Evolutionary conservation across 257 asterid species (phyloP), one percentile per base, ranked within the genome.

Genomic region (Galeopsis tetrahit): DNA sequence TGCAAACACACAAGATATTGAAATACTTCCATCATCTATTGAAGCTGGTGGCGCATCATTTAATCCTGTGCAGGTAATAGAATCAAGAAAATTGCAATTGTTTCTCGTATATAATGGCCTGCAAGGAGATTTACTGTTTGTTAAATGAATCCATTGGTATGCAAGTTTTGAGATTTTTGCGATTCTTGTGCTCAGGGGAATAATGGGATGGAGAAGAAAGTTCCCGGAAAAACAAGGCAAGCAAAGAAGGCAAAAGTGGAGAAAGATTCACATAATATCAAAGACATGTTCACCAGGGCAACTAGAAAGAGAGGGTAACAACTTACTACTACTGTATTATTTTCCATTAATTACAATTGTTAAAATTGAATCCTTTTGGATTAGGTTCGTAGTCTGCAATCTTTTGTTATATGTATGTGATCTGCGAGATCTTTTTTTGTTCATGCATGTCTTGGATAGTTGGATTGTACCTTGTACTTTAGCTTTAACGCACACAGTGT

Each of bases 261-360:
- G 82, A 90, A 81, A 49, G 85, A 87, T 78, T 85, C 97, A 13
- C 84, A 85, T 3, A 95, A 90, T 74, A 95, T 95, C 78, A 95
- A 82, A 83, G 98, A 92, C 82, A 92, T 95, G 98, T 95, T 95
- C 82, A 84, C 79, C 76, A 76, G 94, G 76, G 96, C 88, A 77
- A 81, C 96, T 57, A 84, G 92, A 80, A 90, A 76, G 69, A 79
- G 84, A 63, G 87, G 82, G 62, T 89, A 74, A 80, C 82, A 14
- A 7, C 43, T 2, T 21, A 21, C 28, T 21, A 21, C 28, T 21
- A 21, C 28, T 21, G 28, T 21, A n/a, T 49, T 49, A 49, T 34
- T 55, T 60, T 7, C 51, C 73, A 43, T 34, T 38, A 66, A 49
- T 56, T n/a, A 57, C 7, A 53, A 9, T 15, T 55, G 34, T 55